Conservation (phyloP, 495 filamentous ascomycete genomes). For the Tuber borchii region DNA sequence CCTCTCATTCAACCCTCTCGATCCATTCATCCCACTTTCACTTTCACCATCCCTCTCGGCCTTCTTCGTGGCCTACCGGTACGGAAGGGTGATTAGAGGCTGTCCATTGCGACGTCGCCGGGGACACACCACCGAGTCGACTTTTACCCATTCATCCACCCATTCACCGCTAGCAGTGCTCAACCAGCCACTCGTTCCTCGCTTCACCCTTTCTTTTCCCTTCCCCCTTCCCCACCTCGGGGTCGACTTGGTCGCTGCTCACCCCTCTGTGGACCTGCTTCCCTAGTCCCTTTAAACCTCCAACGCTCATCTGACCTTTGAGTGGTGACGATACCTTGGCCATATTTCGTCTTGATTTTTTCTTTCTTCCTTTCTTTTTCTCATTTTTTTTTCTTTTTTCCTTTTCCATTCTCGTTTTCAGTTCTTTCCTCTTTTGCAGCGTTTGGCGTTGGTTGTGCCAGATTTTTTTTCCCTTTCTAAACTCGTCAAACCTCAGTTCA, state of each 20-base stretch:
- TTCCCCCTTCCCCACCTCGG: conserved; percentile 8
- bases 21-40: background rate
- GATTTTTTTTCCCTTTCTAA: background rate
- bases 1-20: background rate
- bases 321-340: background rate
- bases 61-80: background rate
- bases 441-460: background rate
- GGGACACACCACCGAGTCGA: conserved; percentile 2
- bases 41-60: background rate
- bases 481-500: background rate
- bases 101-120: conserved; percentile 4
- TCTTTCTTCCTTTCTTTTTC: background rate
- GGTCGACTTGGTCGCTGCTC: conserved; percentile 1
- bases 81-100: background rate
- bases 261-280: conserved; percentile 3
- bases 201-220: conserved; percentile 26
- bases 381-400: too few species aligned
- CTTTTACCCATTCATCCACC: conserved; percentile 1
- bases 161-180: conserved; percentile 3
- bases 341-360: background rate
- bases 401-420: background rate
- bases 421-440: background rate
- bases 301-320: conserved; percentile 1
- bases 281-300: background rate
- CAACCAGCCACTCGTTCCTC: conserved; percentile 4